Percentiles rank a stretch among this genome's conserved stretches.
phyloP scores from a whole-genome alignment of 495 filamentous ascomycete species.

The Parathielavia hyrcaniae region DNA sequence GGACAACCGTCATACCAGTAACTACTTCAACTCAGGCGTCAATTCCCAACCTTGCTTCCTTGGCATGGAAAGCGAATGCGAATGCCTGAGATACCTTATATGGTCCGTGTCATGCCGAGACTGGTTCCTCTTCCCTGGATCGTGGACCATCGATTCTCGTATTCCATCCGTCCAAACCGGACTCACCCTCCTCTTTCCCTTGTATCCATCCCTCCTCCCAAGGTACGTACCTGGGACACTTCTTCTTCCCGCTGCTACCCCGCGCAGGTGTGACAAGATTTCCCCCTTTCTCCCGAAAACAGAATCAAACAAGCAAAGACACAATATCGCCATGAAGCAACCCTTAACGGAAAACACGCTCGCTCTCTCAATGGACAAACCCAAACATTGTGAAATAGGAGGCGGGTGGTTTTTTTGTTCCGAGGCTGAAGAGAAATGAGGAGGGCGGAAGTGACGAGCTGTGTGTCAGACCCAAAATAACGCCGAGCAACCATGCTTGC shows the following conservation, averaged over 20 bases:
- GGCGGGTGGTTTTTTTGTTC: not conserved
- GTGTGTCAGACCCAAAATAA: conserved; percentile 9
- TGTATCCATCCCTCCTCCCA: not conserved
- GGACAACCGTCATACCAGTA: not conserved
- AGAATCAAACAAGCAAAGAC: not conserved
- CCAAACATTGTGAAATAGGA: not conserved
- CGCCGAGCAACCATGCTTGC: conserved; percentile 20
- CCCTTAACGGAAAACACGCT: not conserved
- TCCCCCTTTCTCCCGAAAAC: not conserved
- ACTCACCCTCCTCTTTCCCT: not conserved
- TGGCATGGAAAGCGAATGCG: not conserved
- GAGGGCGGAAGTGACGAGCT: not conserved
- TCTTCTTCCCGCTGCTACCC: no score
- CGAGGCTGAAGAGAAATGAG: not conserved
- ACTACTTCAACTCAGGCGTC: not conserved
- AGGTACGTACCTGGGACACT: not conserved
- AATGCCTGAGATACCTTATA: not conserved
- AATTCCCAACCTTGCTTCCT: not conserved
- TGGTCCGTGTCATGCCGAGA: no score
- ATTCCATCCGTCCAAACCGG: no score
- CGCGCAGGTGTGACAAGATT: not conserved
- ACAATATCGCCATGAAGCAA: not conserved
- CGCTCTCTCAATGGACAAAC: not conserved
- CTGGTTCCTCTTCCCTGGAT: no score
- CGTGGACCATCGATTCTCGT: no score